These are phyloP conservation scores for Pythium vanterpoolii DNA, from an alignment of 352 stramenopile species.

Conservation along the genomic window DNA sequence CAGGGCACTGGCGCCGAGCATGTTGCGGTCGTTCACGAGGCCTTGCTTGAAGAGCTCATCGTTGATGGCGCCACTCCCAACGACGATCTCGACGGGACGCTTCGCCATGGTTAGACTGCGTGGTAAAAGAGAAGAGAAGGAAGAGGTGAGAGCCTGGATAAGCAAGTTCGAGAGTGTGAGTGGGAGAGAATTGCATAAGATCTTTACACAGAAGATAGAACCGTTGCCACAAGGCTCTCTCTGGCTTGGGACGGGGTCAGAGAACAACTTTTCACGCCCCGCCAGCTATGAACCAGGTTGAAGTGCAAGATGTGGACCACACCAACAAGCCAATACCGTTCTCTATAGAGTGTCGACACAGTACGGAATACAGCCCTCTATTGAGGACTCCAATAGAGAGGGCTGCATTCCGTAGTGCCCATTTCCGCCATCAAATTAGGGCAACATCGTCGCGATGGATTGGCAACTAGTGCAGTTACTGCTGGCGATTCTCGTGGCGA, in stretches of 20 bases:
- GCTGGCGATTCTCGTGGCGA: conserved; percentile 27
- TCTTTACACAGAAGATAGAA: background rate
- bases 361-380: background rate
- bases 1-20: conserved; percentile 85
- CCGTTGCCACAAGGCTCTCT: background rate
- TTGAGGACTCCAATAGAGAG: background rate
- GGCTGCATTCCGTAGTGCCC: background rate
- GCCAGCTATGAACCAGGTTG: background rate
- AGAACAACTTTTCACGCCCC: background rate
- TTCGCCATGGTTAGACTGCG: background rate
- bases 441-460: conserved; percentile 11
- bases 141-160: background rate
- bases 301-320: conserved; percentile 16
- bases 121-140: background rate
- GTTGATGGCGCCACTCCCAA: conserved; percentile 43
- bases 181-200: too few species aligned
- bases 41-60: conserved; percentile 85
- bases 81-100: conserved; percentile 31
- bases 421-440: background rate
- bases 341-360: background rate
- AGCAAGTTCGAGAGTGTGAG: background rate
- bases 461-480: conserved; percentile 39
- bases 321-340: background rate
- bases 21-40: conserved; percentile 88
- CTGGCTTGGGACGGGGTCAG: conserved; percentile 9